A percentile compares a stretch with the other conserved stretches of the same genome.
These are phyloP conservation scores for Saturnispora halmiae DNA, from an alignment of 805 yeast genomes.

Conservation along the genomic window DNA sequence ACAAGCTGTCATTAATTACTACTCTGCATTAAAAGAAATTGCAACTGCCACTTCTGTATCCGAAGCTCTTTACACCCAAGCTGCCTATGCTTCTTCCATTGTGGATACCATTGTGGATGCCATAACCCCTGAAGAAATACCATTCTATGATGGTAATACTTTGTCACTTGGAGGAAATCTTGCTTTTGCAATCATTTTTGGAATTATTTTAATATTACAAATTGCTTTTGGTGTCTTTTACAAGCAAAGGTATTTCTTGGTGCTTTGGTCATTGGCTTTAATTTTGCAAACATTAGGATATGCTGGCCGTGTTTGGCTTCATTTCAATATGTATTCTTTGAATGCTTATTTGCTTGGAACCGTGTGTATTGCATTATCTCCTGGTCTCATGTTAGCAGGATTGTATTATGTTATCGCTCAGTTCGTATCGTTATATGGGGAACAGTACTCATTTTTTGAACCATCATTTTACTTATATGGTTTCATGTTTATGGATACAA, in stretches of 20 bases:
- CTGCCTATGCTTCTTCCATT: conserved; percentile 19
- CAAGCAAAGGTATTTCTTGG: conserved; percentile 58
- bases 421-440: conserved; percentile 48
- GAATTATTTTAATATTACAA: conserved; percentile 37
- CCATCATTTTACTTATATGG: conserved; percentile 50
- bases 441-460: conserved; percentile 35
- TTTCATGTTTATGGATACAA: conserved; percentile 53
- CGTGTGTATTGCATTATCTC: conserved; percentile 58
- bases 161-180: conserved; percentile 53
- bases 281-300: conserved; percentile 62
- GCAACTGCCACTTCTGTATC: conserved; percentile 23
- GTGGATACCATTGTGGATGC: conserved; percentile 14
- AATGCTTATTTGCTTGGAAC: conserved; percentile 48
- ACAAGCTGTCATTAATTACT: conserved; percentile 20
- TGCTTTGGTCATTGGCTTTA: conserved; percentile 46
- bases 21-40: conserved; percentile 16
- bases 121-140: no score
- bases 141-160: conserved; percentile 31
- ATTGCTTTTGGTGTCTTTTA: conserved; percentile 34
- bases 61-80: conserved; percentile 17
- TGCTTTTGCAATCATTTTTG: conserved; percentile 48
- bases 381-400: conserved; percentile 73
- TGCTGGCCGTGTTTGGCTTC: conserved; percentile 45
- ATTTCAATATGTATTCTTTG: conserved; percentile 23
- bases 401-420: conserved; percentile 60